Percentiles rank a stretch among this genome's conserved stretches.
Conservation (phyloP, 2,329 filamentous ascomycete species). For the Lojkania enalia region DNA sequence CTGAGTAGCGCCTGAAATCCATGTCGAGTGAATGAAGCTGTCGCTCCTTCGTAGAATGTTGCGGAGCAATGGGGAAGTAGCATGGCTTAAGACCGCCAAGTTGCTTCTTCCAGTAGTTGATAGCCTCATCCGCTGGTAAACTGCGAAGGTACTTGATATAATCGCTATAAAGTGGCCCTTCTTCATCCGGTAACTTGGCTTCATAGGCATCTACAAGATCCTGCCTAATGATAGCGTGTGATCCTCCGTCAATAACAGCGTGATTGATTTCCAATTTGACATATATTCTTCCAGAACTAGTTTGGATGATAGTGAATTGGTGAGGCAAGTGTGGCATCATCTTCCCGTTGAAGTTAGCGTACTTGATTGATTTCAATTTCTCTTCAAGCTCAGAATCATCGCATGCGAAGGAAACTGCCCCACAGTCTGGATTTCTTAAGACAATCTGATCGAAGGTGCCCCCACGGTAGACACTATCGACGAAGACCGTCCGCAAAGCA, state of each 20-base stretch:
- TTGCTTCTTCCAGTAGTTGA: constrained; percentile 38
- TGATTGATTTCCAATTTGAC: constrained; percentile 44
- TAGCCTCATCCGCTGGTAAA: constrained; percentile 22
- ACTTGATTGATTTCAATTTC: constrained; percentile 30
- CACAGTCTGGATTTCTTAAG: constrained; percentile 28
- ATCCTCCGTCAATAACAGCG: constrained; percentile 40
- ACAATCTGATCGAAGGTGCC: constrained; percentile 43
- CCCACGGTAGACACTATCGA: constrained; percentile 40
- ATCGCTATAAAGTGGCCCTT: constrained; percentile 39
- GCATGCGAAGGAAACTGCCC: constrained; percentile 27
- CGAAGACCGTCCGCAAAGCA: constrained; percentile 37
- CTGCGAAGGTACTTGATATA: constrained; percentile 39
- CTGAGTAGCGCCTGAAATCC: constrained; percentile 32
- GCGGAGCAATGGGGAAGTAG: constrained; percentile 34
- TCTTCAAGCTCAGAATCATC: constrained; percentile 24
- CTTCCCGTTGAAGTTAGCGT: constrained; percentile 32
- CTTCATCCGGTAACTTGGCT: constrained; percentile 24
- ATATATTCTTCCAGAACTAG: constrained; percentile 30
- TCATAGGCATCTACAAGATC: constrained; percentile 39
- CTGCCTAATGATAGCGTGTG: constrained; percentile 32
- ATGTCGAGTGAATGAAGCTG: constrained; percentile 33
- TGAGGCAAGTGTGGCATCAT: constrained; percentile 38
- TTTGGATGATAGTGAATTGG: constrained; percentile 34
- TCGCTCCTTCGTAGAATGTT: constrained; percentile 27
- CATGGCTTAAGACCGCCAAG: constrained; percentile 36